These are phyloP conservation scores for Aspergillus panamensis DNA, from an alignment of 495 filamentous ascomycete species.

Conservation along the genomic window DNA sequence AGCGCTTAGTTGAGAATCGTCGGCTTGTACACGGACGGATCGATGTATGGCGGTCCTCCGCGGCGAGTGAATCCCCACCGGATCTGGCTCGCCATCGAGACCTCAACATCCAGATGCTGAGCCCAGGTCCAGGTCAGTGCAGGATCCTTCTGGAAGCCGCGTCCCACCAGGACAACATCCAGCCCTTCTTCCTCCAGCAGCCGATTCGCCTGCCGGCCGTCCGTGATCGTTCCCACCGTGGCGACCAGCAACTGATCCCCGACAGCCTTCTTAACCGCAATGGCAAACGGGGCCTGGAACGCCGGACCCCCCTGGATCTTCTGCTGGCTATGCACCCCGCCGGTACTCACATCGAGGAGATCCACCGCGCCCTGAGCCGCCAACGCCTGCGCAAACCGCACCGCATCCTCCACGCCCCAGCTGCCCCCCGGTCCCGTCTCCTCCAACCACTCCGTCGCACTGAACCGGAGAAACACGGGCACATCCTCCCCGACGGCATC, in stretches of 20 bases:
- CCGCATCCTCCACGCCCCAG: slow-evolving; percentile 57
- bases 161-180: slow-evolving; percentile 60
- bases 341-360: slow-evolving; percentile 62
- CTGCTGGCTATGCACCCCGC: slow-evolving; percentile 57
- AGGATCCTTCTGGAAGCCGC: slow-evolving; percentile 65
- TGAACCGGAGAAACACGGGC: slow-evolving; percentile 65
- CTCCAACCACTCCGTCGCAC: slow-evolving; percentile 60
- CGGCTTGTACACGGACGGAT: slow-evolving; percentile 17
- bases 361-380: slow-evolving; percentile 57
- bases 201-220: slow-evolving; percentile 54
- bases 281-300: slow-evolving; percentile 66
- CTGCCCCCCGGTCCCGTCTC: slow-evolving; percentile 43
- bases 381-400: slow-evolving; percentile 53
- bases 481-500: slow-evolving; percentile 51
- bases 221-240: slow-evolving; percentile 63
- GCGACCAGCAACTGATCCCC: slow-evolving; percentile 58
- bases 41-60: slow-evolving; percentile 18
- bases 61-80: slow-evolving; percentile 46
- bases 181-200: slow-evolving; percentile 54
- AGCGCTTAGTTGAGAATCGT: slow-evolving; percentile 17
- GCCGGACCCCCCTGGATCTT: slow-evolving; percentile 54
- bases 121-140: slow-evolving; percentile 62
- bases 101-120: slow-evolving; percentile 57
- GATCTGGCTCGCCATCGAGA: slow-evolving; percentile 61
- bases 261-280: slow-evolving; percentile 59